Base-by-base conservation (phyloP, 441 rosid species). In the Francoa sonchifolia region DNA sequence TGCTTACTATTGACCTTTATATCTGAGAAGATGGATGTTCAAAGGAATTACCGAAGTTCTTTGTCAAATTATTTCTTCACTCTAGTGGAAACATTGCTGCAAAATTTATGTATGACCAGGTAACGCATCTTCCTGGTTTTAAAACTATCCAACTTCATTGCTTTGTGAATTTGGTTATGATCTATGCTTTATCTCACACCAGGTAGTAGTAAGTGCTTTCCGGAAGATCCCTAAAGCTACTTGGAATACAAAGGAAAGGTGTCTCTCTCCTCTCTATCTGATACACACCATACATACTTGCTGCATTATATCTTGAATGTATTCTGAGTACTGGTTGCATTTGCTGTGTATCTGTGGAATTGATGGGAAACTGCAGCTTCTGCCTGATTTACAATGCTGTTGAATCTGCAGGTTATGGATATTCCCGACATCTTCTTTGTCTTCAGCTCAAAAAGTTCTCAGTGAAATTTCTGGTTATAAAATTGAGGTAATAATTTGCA, bases 211-310 rank as follows among this genome's bases (percentile, higher is more conserved):
- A 30, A 73, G 54, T 54, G 82, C 93, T 54, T 58, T 85, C 35
- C 93, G 68, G 39, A 77, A 72, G 69, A 69, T 85, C 67, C 85
- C 98, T 31, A 77, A 65, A 56, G 93, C 96, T 51, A 49, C 71
- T 20, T 89, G 98, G 98, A 79, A 79, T 71, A 74, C 81, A 26
- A 85, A 77, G 76, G 98, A 89, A 64, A 85, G 94, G 97, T 83
- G 37, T 63, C 44, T 21, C 29, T 27, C 30, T 25, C 29, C 29
- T 8, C 23, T 27, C 8, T 28, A n/a, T n/a, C 17, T 9, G 2
- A 15, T 11, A 15, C 19, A 10, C 43, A 16, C 13, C 3, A 3
- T 3, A 0, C 2, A 2, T 9, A 1, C 3, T 2, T 11, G 11
- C 14, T 31, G 5, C 18, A 21, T 22, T 21, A 0, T 3, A 8